phyloP scores from a whole-genome alignment of 371 early-diverging fungal genomes.

The Syncephalastrum racemosum region DNA sequence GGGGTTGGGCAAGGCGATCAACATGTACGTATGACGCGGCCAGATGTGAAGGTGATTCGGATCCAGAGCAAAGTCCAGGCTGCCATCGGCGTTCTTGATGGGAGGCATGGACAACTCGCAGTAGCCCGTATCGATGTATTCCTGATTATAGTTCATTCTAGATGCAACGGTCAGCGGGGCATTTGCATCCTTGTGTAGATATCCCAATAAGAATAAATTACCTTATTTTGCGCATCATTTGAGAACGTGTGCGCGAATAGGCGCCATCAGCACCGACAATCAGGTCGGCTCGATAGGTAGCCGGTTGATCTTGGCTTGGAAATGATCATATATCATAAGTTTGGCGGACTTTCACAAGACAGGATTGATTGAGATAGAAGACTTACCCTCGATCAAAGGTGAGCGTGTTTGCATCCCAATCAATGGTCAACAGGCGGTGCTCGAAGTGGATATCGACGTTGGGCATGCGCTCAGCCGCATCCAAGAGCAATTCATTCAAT shows the following conservation, averaged over 20 bases:
- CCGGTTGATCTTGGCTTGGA: conserved; percentile 16
- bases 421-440: conserved; percentile 55
- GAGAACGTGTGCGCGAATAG: conserved; percentile 75
- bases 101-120: conserved; percentile 87
- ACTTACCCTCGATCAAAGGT: conserved; percentile 20
- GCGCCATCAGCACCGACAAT: conserved; percentile 97
- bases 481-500: conserved; percentile 80
- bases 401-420: conserved; percentile 60
- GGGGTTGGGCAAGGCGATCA: conserved; percentile 94
- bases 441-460: conserved; percentile 74
- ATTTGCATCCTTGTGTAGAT: no score
- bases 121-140: conserved; percentile 90
- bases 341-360: no score
- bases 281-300: conserved; percentile 62
- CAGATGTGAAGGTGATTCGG: conserved; percentile 96
- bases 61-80: conserved; percentile 77
- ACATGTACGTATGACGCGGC: conserved; percentile 94
- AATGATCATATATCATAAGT: no score
- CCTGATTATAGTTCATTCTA: conserved; percentile 83
- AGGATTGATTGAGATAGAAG: background rate
- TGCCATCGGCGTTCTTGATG: conserved; percentile 37
- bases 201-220: no score
- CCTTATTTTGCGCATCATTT: conserved; percentile 74
- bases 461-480: conserved; percentile 59
- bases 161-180: background rate